These are phyloP conservation scores for Drechslera avenae DNA, from an alignment of 2,329 filamentous ascomycete genomes.

Conservation along the genomic window DNA sequence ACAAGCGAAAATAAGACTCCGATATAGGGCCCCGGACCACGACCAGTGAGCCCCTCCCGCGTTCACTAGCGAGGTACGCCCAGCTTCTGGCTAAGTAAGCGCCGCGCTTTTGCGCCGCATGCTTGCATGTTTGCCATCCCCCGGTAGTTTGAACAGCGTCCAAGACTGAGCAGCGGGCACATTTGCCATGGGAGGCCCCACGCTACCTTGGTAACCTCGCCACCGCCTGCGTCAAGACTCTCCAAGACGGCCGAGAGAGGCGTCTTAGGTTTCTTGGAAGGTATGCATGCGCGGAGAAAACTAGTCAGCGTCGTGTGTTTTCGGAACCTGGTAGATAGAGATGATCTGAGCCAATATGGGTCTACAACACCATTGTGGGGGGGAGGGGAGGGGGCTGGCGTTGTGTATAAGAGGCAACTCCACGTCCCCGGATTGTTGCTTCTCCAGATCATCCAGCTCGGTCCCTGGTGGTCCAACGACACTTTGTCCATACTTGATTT, in stretches of 20 bases:
- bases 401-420: conserved; percentile 28
- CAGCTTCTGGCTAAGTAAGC: conserved; percentile 18
- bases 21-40: neutral
- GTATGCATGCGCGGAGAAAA: conserved; percentile 19
- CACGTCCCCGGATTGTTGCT: conserved; percentile 25
- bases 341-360: conserved; percentile 3
- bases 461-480: conserved; percentile 24
- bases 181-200: conserved; percentile 19
- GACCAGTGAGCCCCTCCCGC: conserved; percentile 1
- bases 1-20: conserved; percentile 6
- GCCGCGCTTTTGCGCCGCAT: conserved; percentile 14
- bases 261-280: conserved; percentile 30
- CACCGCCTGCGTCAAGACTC: conserved; percentile 18
- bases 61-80: conserved; percentile 14
- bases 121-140: conserved; percentile 11
- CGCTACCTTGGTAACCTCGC: conserved; percentile 7
- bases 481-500: conserved; percentile 6
- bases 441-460: conserved; percentile 34
- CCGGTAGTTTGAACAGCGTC: conserved; percentile 1
- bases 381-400: neutral
- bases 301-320: conserved; percentile 14
- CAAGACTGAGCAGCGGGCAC: conserved; percentile 10
- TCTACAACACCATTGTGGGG: neutral
- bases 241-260: conserved; percentile 33
- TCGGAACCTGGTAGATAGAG: conserved; percentile 17